Percentiles rank a stretch among this genome's conserved stretches.
Conservation (phyloP, 2,329 filamentous ascomycete genomes). For the Penicillium capsulatum region DNA sequence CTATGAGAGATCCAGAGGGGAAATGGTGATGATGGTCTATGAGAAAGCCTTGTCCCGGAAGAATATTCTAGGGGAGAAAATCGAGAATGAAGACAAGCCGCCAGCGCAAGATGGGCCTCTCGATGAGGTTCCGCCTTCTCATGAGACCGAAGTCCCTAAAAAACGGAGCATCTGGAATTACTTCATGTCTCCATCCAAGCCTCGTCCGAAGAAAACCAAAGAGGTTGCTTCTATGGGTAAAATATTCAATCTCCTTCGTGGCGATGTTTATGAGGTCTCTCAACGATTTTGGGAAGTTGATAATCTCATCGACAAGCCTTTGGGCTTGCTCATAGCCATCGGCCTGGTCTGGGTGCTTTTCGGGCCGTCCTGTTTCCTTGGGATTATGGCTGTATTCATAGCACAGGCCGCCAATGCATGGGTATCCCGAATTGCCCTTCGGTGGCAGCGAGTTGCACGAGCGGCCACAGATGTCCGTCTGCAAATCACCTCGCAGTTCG, state of each 20-base stretch:
- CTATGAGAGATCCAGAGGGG: conserved; percentile 79
- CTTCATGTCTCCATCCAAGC: conserved; percentile 20
- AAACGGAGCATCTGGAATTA: conserved; percentile 26
- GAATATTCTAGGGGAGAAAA: conserved; percentile 43
- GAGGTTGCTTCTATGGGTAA: conserved; percentile 78
- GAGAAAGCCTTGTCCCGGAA: conserved; percentile 71
- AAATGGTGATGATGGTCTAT: conserved; percentile 80
- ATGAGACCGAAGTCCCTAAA: conserved; percentile 8
- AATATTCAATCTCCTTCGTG: conserved; percentile 79
- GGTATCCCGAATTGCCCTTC: conserved; percentile 62
- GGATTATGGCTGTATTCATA: conserved; percentile 63
- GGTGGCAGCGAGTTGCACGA: conserved; percentile 67
- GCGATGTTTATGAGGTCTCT: conserved; percentile 41
- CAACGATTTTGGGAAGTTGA: conserved; percentile 79
- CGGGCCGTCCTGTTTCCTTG: conserved; percentile 72
- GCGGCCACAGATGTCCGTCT: conserved; percentile 71
- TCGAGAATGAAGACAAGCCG: conserved; percentile 5
- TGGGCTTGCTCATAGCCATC: conserved; percentile 71
- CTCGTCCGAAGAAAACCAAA: conserved; percentile 35
- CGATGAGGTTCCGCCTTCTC: conserved; percentile 7
- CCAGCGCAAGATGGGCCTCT: conserved; percentile 11
- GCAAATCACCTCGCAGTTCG: conserved; percentile 77
- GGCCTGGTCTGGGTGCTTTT: conserved; percentile 72
- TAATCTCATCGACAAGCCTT: conserved; percentile 67
- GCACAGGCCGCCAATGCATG: conserved; percentile 67